Evolutionary conservation across 495 filamentous ascomycete species (phyloP), one percentile per base, ranked within the genome.

Genomic region (Hypoxylon lienhwacheense): DNA sequence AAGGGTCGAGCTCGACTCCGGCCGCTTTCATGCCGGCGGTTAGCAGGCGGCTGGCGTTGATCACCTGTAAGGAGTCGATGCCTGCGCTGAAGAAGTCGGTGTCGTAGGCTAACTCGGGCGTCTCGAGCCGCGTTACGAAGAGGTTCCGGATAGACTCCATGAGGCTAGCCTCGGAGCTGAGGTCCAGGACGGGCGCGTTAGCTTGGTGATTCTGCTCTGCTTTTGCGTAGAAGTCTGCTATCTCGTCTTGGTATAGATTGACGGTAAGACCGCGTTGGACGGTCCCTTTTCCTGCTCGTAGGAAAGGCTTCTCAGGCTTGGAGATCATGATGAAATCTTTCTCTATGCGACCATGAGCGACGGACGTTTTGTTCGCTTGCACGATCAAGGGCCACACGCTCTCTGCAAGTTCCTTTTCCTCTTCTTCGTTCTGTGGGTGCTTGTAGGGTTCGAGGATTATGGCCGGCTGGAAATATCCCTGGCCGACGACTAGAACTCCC

Each of bases 11-110:
- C 0, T 59, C 40, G 12, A 68, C 16, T 6, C 66, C 72, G 5
- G 67, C 54, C 2, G 65, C 66, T n/a, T 68, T 44, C 1, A 78
- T 32, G 2, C 66, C 66, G 0, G 65, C 64, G 10, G 57, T 59
- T 6, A 77, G 44, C 24, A 72, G 47, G 5, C 70, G 70, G 10
- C 65, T 64, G 1, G 69, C 61, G 15, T 59, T 61, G 26, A 75
- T 69, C 5, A 74, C 71, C 34, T 80, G 76, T 46, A 84, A 66
- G n/a, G 79, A 84, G 58, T 84, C 79, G 25, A 84, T 57, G 14
- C 74, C 74, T 3, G 53, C 66, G 0, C 53, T 66, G 53, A 77
- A 77, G 42, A 77, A 70, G 49, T 77, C 74, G 0, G 68, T 66
- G 41, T 71, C 71, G 0, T 55, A 52, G 3, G 61, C 55, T 8